Conservation (phyloP, 1,284 basidiomycete species). For the Trichosporon sp. region DNA sequence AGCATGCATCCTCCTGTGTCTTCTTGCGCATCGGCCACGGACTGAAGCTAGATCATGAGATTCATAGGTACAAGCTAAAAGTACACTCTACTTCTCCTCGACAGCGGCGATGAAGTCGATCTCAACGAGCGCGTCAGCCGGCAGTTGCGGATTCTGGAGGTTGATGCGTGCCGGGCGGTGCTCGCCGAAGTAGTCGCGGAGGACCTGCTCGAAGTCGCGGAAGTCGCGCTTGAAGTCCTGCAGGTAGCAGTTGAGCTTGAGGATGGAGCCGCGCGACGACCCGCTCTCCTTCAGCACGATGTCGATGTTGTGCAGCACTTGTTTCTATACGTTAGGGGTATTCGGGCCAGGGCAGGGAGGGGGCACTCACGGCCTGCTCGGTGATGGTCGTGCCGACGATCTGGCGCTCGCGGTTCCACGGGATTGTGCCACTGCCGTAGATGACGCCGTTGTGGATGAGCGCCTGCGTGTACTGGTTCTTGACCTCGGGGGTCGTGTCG, state of each 20-base stretch:
- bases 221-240: neutral
- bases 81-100: neutral
- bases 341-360: neutral
- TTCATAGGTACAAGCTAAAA: neutral
- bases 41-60: no score
- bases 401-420: neutral
- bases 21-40: no score
- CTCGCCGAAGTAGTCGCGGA: neutral
- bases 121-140: neutral
- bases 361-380: neutral
- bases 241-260: slow-evolving; percentile 2
- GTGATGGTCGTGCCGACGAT: neutral
- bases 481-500: slow-evolving; percentile 3
- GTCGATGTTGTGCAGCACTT: neutral
- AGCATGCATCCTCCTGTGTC: no score
- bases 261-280: neutral
- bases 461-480: slow-evolving; percentile 2
- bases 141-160: neutral
- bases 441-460: neutral
- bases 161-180: slow-evolving; percentile 1
- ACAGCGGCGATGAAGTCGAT: neutral
- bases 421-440: neutral
- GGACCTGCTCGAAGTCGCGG: neutral
- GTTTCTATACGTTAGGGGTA: neutral
- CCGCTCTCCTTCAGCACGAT: slow-evolving; percentile 5